Conservation (phyloP, 441 rosid genomes). For the Croton setiger region DNA sequence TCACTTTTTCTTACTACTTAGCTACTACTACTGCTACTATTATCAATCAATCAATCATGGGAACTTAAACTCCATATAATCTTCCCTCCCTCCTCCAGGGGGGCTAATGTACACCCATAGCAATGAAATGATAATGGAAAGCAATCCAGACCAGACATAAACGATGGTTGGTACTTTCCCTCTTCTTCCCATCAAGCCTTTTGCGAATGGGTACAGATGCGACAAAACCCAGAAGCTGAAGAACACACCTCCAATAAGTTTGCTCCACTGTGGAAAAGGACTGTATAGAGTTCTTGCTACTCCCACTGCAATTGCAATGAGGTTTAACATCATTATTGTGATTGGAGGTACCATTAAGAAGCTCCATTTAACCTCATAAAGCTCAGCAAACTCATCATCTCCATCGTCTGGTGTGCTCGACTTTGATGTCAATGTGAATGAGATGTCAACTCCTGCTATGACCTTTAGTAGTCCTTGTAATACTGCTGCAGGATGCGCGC, state of each 20-base stretch:
- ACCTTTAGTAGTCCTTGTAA: conserved; percentile 62
- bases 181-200: conserved; percentile 69
- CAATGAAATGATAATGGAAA: conserved; percentile 48
- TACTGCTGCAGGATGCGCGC: conserved; percentile 72
- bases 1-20: conserved; percentile 14
- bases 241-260: conserved; percentile 66
- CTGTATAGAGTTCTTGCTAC: conserved; percentile 59
- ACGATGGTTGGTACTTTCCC: conserved; percentile 65
- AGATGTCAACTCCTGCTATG: conserved; percentile 63
- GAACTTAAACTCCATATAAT: conserved; percentile 55
- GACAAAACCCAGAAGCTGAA: conserved; percentile 74
- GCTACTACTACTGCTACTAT: background rate
- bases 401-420: conserved; percentile 51
- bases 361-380: conserved; percentile 56
- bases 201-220: conserved; percentile 67
- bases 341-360: conserved; percentile 62
- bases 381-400: conserved; percentile 62
- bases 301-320: conserved; percentile 55
- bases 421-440: conserved; percentile 65
- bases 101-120: conserved; percentile 58
- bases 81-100: conserved; percentile 45
- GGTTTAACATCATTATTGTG: conserved; percentile 57
- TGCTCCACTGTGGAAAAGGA: conserved; percentile 62
- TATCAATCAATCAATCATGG: conserved; percentile 30
- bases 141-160: conserved; percentile 59